Conservation (phyloP, 2,329 filamentous ascomycete species). For the Periconia sp. region DNA sequence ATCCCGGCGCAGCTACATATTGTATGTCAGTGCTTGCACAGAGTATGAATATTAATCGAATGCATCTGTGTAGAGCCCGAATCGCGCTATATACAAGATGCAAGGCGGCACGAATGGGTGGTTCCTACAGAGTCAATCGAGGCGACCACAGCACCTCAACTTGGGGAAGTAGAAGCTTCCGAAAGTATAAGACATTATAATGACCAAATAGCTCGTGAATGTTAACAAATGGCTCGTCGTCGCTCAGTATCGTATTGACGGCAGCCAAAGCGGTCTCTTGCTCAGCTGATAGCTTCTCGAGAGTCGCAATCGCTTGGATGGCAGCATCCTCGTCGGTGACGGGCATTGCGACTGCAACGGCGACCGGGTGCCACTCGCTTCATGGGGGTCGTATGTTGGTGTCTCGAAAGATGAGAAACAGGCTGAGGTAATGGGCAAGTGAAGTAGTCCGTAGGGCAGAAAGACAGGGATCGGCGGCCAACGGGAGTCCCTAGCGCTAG, state of each 20-base stretch:
- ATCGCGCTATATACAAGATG: slow-evolving; percentile 4
- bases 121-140: slow-evolving; percentile 49
- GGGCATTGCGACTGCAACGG: slow-evolving; percentile 44
- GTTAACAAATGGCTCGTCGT: slow-evolving; percentile 49
- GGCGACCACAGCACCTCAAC: slow-evolving; percentile 54
- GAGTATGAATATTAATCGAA: not conserved
- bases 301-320: slow-evolving; percentile 43
- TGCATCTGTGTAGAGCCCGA: no score
- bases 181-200: slow-evolving; percentile 53
- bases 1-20: slow-evolving; percentile 49
- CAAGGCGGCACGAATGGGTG: not conserved
- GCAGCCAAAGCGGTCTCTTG: slow-evolving; percentile 40
- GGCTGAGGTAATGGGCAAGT: not conserved
- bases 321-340: slow-evolving; percentile 51
- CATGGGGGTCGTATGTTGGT: no score
- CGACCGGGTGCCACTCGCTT: no score
- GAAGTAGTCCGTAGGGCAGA: slow-evolving; percentile 12
- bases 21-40: not conserved
- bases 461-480: not conserved
- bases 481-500: slow-evolving; percentile 12
- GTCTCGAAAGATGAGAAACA: slow-evolving; percentile 8
- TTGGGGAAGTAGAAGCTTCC: slow-evolving; percentile 43
- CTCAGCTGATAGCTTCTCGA: slow-evolving; percentile 39
- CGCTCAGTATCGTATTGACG: slow-evolving; percentile 47
- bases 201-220: slow-evolving; percentile 48